phyloP scores from a whole-genome alignment of 371 early-diverging fungal genomes.

The Mucor ambiguus region DNA sequence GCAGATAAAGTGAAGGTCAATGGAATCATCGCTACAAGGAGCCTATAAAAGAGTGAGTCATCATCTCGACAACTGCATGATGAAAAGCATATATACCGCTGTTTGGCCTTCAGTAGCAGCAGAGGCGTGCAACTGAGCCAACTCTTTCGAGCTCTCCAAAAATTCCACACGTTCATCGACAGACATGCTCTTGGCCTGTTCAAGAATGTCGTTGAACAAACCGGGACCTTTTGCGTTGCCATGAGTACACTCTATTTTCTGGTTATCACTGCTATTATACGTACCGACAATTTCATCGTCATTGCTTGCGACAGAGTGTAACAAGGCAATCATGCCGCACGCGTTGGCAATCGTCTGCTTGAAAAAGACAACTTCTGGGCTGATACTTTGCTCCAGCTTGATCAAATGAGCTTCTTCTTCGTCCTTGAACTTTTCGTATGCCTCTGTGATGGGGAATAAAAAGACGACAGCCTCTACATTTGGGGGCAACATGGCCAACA shows the following conservation, averaged over 20 bases:
- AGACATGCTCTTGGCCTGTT: constrained; percentile 56
- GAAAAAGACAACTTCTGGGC: constrained; percentile 72
- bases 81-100: constrained; percentile 30
- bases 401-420: constrained; percentile 57
- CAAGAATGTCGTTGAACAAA: constrained; percentile 62
- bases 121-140: constrained; percentile 62
- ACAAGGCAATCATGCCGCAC: constrained; percentile 86
- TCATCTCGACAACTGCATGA: neutral
- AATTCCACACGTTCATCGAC: constrained; percentile 73
- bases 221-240: constrained; percentile 48
- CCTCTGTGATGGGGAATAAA: constrained; percentile 67
- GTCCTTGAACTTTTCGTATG: constrained; percentile 60
- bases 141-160: constrained; percentile 61
- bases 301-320: constrained; percentile 76
- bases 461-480: constrained; percentile 83
- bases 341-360: constrained; percentile 92
- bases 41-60: constrained; percentile 37
- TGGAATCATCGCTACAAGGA: constrained; percentile 68
- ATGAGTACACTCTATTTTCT: too few species aligned
- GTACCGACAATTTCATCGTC: constrained; percentile 43
- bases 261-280: neutral
- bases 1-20: constrained; percentile 85
- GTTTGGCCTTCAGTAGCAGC: constrained; percentile 82
- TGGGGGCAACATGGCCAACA: constrained; percentile 77
- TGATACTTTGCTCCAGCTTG: constrained; percentile 55